Evolutionary conservation across 805 yeast species (phyloP).

Genomic region (Yarrowia sp.): DNA sequence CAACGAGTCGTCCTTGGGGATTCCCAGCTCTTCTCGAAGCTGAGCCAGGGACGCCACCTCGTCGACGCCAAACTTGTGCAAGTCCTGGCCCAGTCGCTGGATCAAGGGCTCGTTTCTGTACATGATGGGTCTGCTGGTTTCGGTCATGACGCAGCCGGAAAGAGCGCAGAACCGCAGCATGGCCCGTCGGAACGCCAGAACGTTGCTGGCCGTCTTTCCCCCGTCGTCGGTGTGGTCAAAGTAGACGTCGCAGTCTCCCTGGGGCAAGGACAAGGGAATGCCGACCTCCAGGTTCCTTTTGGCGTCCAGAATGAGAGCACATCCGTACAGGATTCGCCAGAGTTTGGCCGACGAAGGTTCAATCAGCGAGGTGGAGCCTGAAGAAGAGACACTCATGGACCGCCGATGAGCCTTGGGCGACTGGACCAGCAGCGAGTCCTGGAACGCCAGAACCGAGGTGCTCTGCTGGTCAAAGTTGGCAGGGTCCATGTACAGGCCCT

Average conservation of each 20-base stretch:
- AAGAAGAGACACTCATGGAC: slow-evolving; percentile 21
- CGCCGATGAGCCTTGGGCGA: slow-evolving; percentile 16
- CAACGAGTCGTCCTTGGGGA: slow-evolving; percentile 30
- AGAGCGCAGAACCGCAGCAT: slow-evolving; percentile 31
- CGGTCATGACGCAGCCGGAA: slow-evolving; percentile 34
- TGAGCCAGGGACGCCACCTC: slow-evolving; percentile 28
- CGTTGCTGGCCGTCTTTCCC: slow-evolving; percentile 11
- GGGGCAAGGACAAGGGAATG: slow-evolving; percentile 27
- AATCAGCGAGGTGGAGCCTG: slow-evolving; percentile 3
- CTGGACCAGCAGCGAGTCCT: slow-evolving; percentile 9
- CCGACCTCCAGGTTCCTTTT: slow-evolving; percentile 32
- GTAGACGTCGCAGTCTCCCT: slow-evolving; percentile 38
- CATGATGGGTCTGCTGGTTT: slow-evolving; percentile 22
- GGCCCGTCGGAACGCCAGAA: slow-evolving; percentile 20
- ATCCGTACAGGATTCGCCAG: slow-evolving; percentile 28
- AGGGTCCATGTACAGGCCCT: slow-evolving; percentile 36
- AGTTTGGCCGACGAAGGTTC: slow-evolving; percentile 26
- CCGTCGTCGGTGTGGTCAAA: slow-evolving; percentile 30
- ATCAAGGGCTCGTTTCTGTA: slow-evolving; percentile 26
- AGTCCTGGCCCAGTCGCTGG: slow-evolving; percentile 25
- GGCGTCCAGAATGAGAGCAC: slow-evolving; percentile 33
- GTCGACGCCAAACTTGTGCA: slow-evolving; percentile 17
- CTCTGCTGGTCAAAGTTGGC: slow-evolving; percentile 31
- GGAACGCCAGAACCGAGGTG: slow-evolving; percentile 19
- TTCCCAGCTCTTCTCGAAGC: slow-evolving; percentile 23